These are phyloP conservation scores for Corynascus novoguineensis DNA, from an alignment of 495 filamentous ascomycete species.

Conservation along the genomic window DNA sequence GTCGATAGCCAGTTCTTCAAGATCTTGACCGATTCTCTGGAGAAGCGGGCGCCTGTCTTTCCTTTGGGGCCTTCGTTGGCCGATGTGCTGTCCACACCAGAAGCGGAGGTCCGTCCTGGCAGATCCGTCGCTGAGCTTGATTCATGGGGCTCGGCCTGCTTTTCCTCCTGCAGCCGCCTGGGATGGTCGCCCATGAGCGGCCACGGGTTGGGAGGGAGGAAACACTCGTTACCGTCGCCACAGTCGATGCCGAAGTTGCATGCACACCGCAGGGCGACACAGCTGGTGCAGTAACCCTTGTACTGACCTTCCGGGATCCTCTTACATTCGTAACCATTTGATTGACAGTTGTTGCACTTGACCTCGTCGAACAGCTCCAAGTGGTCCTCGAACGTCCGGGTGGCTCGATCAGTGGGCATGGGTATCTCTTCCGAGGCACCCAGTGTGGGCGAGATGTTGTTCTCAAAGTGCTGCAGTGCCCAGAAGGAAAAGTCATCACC, in stretches of 20 bases:
- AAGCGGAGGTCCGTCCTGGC: constrained; percentile 1
- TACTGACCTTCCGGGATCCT: constrained; percentile 61
- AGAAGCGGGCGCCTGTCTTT: constrained; percentile 59
- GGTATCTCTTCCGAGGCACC: constrained; percentile 14
- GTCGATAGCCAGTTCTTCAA: constrained; percentile 73
- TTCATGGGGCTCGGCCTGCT: constrained; percentile 36
- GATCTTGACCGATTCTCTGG: constrained; percentile 64
- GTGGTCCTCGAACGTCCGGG: constrained; percentile 29
- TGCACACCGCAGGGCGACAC: constrained; percentile 65
- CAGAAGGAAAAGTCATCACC: constrained; percentile 48
- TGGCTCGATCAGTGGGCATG: constrained; percentile 14
- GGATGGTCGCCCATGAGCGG: constrained; percentile 43
- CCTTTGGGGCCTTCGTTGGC: constrained; percentile 32
- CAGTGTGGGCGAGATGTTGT: constrained; percentile 25
- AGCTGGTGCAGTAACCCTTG: constrained; percentile 68
- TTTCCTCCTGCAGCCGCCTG: constrained; percentile 44
- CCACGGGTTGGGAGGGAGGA: constrained; percentile 42
- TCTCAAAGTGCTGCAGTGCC: constrained; percentile 45
- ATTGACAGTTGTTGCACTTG: constrained; percentile 67
- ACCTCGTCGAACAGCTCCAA: constrained; percentile 37
- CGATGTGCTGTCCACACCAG: constrained; percentile 29
- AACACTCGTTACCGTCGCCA: too few relatives aligned
- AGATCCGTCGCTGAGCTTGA: constrained; percentile 39
- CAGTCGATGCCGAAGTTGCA: constrained; percentile 57
- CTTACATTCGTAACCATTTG: constrained; percentile 69